Evolutionary conservation across 768 basidiomycete genomes (phyloP).

Genomic region (Hemileccinum impolitum): DNA sequence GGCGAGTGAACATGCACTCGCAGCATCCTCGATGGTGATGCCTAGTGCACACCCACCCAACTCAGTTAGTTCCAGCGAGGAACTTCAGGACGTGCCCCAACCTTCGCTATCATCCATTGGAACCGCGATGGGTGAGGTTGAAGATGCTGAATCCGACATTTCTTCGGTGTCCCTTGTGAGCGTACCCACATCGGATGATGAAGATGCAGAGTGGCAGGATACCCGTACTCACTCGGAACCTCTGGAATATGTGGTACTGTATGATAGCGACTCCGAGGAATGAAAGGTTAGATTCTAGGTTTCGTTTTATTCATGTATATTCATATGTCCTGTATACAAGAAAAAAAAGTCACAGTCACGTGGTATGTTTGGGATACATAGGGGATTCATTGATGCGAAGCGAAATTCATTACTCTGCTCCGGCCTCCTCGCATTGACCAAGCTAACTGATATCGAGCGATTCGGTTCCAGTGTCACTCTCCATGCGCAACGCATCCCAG

Average conservation of each 20-base stretch:
- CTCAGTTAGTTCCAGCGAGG: slow-evolving; percentile 11
- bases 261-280: slow-evolving; percentile 62
- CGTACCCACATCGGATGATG: slow-evolving; percentile 52
- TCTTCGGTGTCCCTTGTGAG: slow-evolving; percentile 62
- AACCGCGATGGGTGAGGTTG: slow-evolving; percentile 39
- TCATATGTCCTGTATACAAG: neutral
- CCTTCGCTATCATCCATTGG: slow-evolving; percentile 19
- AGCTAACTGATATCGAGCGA: no score
- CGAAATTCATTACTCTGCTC: neutral
- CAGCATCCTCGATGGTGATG: slow-evolving; percentile 68
- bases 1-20: slow-evolving; percentile 48
- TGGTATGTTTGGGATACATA: slow-evolving; percentile 7
- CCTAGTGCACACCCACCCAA: slow-evolving; percentile 36
- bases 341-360: slow-evolving; percentile 7
- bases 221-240: slow-evolving; percentile 42
- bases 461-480: neutral
- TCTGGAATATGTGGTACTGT: slow-evolving; percentile 69
- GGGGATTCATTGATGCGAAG: slow-evolving; percentile 4
- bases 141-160: slow-evolving; percentile 35
- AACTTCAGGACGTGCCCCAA: slow-evolving; percentile 5
- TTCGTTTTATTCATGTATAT: slow-evolving; percentile 11
- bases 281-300: slow-evolving; percentile 8
- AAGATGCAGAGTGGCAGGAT: slow-evolving; percentile 58
- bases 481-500: slow-evolving; percentile 9
- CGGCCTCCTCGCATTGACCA: no score